Evolutionary conservation across 2,329 filamentous ascomycete species (phyloP).

Genomic region (Paracamarosporium sp.): DNA sequence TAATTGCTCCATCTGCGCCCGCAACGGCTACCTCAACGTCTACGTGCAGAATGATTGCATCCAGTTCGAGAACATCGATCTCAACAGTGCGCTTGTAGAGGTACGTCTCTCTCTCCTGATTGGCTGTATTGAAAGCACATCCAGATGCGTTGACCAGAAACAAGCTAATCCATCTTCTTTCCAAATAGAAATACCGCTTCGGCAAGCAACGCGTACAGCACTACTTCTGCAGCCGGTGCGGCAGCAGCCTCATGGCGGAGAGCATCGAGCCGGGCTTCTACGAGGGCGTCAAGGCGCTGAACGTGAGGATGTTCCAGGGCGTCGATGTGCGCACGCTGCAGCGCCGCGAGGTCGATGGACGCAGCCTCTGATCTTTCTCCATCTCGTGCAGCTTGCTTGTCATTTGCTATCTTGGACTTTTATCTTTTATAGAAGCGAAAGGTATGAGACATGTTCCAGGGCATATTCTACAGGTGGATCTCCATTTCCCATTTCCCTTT

Average conservation of each 20-base stretch:
- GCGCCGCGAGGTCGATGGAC: constrained; percentile 27
- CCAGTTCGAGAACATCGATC: constrained; percentile 23
- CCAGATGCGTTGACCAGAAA: no score
- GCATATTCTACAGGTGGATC: no score
- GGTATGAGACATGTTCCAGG: no score
- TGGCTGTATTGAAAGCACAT: background rate
- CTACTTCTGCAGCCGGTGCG: constrained; percentile 40
- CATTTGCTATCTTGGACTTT: background rate
- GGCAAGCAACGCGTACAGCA: constrained; percentile 34
- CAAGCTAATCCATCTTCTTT: no score
- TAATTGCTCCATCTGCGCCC: constrained; percentile 60
- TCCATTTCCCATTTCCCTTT: no score
- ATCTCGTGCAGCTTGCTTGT: background rate
- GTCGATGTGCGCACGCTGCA: constrained; percentile 32
- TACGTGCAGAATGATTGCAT: constrained; percentile 34
- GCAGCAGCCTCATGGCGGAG: constrained; percentile 33
- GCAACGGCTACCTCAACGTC: constrained; percentile 60
- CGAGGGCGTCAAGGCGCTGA: constrained; percentile 35
- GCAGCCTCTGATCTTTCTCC: constrained; percentile 16
- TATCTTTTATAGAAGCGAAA: no score
- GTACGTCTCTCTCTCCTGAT: background rate
- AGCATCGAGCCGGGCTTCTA: constrained; percentile 34
- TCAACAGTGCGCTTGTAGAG: constrained; percentile 16
- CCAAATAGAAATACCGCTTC: constrained; percentile 34
- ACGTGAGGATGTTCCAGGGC: constrained; percentile 38